These are phyloP conservation scores for Caryopteris hybrid DNA, from an alignment of 305 asterid genomes.

Conservation along the genomic window DNA sequence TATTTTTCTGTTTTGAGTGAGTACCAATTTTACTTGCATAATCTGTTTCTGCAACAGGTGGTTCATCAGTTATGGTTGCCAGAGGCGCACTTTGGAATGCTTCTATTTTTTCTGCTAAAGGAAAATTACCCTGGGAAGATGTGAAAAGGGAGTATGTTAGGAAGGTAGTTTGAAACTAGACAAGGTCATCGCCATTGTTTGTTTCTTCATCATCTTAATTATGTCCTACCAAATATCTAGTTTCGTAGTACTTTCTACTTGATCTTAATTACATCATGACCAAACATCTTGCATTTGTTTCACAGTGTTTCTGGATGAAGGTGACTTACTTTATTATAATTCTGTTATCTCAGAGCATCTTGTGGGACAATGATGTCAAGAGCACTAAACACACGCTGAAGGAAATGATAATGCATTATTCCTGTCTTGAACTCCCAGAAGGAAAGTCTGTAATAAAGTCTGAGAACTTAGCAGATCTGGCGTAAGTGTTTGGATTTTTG, in stretches of 20 bases:
- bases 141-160: conserved; percentile 70
- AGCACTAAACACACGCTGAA: conserved; percentile 80
- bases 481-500: conserved; percentile 47
- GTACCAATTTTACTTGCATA: not conserved
- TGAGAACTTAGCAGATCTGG: conserved; percentile 63
- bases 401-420: conserved; percentile 76
- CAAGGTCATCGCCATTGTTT: not conserved
- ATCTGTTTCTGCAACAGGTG: conserved; percentile 37
- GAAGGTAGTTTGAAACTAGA: conserved; percentile 53
- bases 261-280: conserved; percentile 2
- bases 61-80: conserved; percentile 90
- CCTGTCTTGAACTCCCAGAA: conserved; percentile 71
- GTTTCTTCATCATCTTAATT: not conserved
- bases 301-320: not conserved
- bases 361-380: conserved; percentile 88
- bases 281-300: not conserved
- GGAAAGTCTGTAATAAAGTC: conserved; percentile 71
- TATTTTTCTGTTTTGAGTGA: conserved; percentile 2
- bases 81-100: conserved; percentile 98
- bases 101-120: conserved; percentile 72
- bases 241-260: not conserved
- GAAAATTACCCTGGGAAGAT: conserved; percentile 66
- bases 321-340: conserved; percentile 18
- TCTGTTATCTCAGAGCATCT: conserved; percentile 57
- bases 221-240: not conserved